Conservation (phyloP, 805 yeast species). For the Barnettozyma salicaria region DNA sequence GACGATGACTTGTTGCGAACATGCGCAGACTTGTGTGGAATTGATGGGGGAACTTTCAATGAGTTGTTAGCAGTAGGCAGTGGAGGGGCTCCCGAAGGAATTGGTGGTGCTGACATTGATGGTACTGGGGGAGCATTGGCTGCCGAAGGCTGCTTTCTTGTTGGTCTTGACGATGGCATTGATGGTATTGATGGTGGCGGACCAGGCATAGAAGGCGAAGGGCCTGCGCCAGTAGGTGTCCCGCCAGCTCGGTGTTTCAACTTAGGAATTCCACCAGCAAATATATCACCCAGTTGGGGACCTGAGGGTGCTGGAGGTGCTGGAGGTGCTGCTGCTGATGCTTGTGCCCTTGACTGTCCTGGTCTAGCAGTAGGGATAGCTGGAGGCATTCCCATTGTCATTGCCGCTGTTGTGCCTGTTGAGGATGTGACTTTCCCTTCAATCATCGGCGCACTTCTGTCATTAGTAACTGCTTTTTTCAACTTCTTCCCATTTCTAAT, state of each 20-base stretch:
- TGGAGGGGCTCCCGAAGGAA: slow-evolving; percentile 21
- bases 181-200: slow-evolving; percentile 26
- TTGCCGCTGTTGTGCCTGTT: slow-evolving; percentile 5
- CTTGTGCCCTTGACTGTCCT: no score
- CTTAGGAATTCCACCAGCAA: slow-evolving; percentile 25
- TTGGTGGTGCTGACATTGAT: slow-evolving; percentile 18
- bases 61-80: slow-evolving; percentile 17
- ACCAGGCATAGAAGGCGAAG: slow-evolving; percentile 26
- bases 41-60: slow-evolving; percentile 15
- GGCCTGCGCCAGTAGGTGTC: slow-evolving; percentile 3
- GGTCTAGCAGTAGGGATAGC: slow-evolving; percentile 16
- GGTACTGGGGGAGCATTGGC: slow-evolving; percentile 16
- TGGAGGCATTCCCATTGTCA: slow-evolving; percentile 15
- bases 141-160: slow-evolving; percentile 12
- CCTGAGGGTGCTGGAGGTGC: slow-evolving; percentile 13
- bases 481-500: slow-evolving; percentile 64
- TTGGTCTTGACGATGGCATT: slow-evolving; percentile 25
- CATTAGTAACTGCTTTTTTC: slow-evolving; percentile 59
- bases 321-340: slow-evolving; percentile 18
- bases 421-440: slow-evolving; percentile 20
- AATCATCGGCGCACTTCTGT: slow-evolving; percentile 56
- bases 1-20: slow-evolving; percentile 16
- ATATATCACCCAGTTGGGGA: slow-evolving; percentile 22
- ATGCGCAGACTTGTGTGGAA: slow-evolving; percentile 16
- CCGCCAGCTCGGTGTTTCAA: slow-evolving; percentile 16